These are phyloP conservation scores for Beauveria sp. DNA, from an alignment of 2,329 filamentous ascomycete species.

Conservation along the genomic window DNA sequence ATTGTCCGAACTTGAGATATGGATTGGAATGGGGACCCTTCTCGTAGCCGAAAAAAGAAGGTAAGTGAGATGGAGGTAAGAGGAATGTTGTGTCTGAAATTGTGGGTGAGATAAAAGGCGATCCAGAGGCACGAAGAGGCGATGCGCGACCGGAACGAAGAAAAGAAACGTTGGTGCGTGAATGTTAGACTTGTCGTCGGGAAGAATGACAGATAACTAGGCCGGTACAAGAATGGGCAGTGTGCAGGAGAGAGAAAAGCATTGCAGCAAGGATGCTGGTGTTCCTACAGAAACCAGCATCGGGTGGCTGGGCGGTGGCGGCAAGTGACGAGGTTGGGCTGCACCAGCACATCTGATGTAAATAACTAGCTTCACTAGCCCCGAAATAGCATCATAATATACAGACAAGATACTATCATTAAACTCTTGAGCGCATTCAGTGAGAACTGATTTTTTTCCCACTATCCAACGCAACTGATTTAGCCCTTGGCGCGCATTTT, in stretches of 20 bases:
- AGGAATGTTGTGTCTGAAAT: background rate
- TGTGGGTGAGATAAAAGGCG: background rate
- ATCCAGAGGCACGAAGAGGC: background rate
- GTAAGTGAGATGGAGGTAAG: background rate
- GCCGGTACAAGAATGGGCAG: background rate
- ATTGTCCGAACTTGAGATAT: background rate
- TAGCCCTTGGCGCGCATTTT: background rate
- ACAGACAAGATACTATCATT: background rate
- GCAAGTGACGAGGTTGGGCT: slow-evolving; percentile 5
- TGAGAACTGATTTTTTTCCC: background rate
- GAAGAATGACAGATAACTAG: background rate
- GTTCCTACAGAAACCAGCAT: slow-evolving; percentile 12
- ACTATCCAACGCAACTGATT: too few relatives aligned
- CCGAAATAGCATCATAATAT: background rate
- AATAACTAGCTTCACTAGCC: too few relatives aligned
- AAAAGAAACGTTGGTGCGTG: background rate
- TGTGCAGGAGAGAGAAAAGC: background rate
- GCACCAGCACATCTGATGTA: background rate
- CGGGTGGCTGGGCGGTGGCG: slow-evolving; percentile 6
- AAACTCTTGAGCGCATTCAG: background rate
- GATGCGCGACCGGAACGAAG: background rate
- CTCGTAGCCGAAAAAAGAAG: background rate
- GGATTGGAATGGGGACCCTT: background rate
- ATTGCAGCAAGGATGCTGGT: background rate
- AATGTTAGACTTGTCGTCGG: background rate